Percentiles rank a stretch among this genome's conserved stretches.
These are phyloP conservation scores for Ogataea paraovalis DNA, from an alignment of 805 yeast genomes.

Conservation along the genomic window DNA sequence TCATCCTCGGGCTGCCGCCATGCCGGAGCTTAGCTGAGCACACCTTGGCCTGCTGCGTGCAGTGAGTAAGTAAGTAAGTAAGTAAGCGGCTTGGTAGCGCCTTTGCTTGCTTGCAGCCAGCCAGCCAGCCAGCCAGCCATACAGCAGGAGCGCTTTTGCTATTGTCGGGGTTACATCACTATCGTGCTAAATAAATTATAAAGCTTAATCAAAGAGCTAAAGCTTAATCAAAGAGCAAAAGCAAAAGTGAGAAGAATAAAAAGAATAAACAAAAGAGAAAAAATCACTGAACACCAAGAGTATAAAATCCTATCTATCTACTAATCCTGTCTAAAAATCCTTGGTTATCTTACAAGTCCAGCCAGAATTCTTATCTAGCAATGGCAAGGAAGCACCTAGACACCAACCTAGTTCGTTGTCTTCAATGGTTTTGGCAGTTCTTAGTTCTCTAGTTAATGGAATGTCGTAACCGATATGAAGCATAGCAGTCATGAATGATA, in stretches of 20 bases:
- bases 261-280: neutral
- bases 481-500: conserved; percentile 84
- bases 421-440: conserved; percentile 85
- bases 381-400: conserved; percentile 92
- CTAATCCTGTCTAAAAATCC: conserved; percentile 11
- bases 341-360: conserved; percentile 63
- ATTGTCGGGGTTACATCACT: no score
- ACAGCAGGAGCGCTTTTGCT: no score
- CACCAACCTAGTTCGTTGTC: conserved; percentile 98
- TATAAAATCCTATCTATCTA: neutral
- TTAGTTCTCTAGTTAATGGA: conserved; percentile 83
- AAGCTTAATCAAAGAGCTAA: no score
- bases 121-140: no score
- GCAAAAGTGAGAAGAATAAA: neutral
- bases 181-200: no score
- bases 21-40: no score
- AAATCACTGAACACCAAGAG: neutral
- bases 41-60: no score
- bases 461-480: conserved; percentile 96
- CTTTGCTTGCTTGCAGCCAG: no score
- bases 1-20: no score
- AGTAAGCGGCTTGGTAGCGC: no score
- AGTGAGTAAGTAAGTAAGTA: no score
- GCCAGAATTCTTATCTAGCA: conserved; percentile 60
- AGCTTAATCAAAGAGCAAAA: no score